These are phyloP conservation scores for Keqinozyma sinolaborantium DNA, from an alignment of 1,139 yeast species.

Conservation along the genomic window DNA sequence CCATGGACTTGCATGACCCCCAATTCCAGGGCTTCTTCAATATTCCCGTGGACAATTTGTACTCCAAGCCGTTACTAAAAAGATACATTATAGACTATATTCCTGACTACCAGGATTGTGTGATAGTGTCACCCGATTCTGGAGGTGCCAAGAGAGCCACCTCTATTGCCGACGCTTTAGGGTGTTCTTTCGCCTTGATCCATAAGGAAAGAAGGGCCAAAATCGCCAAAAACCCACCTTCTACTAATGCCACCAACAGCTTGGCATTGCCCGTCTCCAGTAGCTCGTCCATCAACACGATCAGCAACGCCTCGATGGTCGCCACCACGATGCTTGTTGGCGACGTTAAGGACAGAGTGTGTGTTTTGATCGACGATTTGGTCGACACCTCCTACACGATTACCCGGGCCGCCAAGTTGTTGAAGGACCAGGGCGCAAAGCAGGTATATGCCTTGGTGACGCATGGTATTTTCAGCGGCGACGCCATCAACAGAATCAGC, in stretches of 20 bases:
- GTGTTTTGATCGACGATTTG: conserved; percentile 87
- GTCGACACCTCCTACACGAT: conserved; percentile 94
- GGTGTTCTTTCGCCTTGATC: conserved; percentile 87
- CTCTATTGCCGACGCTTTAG: conserved; percentile 85
- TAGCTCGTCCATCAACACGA: conserved; percentile 6
- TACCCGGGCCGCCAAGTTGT: conserved; percentile 83
- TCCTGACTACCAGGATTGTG: conserved; percentile 73
- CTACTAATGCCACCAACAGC: conserved; percentile 13
- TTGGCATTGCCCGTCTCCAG: conserved; percentile 6
- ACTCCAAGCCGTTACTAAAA: conserved; percentile 79
- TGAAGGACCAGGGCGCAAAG: conserved; percentile 90
- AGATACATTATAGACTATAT: conserved; percentile 73
- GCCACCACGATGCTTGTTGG: conserved; percentile 93
- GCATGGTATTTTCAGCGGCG: conserved; percentile 92
- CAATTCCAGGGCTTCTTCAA: conserved; percentile 94
- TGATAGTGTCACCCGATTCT: conserved; percentile 91
- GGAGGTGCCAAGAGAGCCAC: conserved; percentile 98
- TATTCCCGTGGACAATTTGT: conserved; percentile 87
- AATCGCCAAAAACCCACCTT: conserved; percentile 29
- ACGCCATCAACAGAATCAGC: conserved; percentile 72
- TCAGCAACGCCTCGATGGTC: conserved; percentile 21
- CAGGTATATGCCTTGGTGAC: conserved; percentile 86
- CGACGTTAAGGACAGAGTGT: conserved; percentile 78
- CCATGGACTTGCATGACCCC: conserved; percentile 97
- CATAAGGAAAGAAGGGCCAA: conserved; percentile 87